A percentile compares a stretch with the other conserved stretches of the same genome.
Conservation (phyloP, 805 yeast species). For the Sungouiella thailandica region DNA sequence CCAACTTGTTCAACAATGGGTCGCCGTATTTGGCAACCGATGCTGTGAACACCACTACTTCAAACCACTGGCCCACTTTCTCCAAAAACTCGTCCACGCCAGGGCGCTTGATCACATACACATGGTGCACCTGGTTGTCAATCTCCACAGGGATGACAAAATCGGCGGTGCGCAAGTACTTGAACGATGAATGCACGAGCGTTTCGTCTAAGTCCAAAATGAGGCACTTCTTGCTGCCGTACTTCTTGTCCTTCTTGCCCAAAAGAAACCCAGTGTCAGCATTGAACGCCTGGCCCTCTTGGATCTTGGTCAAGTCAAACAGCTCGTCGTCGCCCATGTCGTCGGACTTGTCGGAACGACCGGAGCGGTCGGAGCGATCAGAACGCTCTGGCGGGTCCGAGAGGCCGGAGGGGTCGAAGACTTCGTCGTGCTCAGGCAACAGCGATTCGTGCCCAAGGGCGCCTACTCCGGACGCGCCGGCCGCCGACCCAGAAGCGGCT, state of each 20-base stretch:
- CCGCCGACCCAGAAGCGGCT: slow-evolving; percentile 1
- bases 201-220: slow-evolving; percentile 94
- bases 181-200: slow-evolving; percentile 91
- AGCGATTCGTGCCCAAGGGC: no score
- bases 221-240: slow-evolving; percentile 72
- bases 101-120: slow-evolving; percentile 94
- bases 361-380: not conserved
- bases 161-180: slow-evolving; percentile 87
- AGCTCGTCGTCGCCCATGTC: slow-evolving; percentile 1
- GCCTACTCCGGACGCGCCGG: no score
- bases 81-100: slow-evolving; percentile 92
- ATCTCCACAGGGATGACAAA: slow-evolving; percentile 97
- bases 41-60: slow-evolving; percentile 96
- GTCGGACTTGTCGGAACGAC: not conserved
- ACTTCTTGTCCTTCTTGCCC: slow-evolving; percentile 45
- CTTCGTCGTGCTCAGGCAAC: slow-evolving; percentile 1
- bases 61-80: slow-evolving; percentile 80
- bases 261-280: slow-evolving; percentile 61
- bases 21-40: slow-evolving; percentile 94
- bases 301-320: slow-evolving; percentile 58
- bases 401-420: not conserved
- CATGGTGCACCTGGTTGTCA: slow-evolving; percentile 87
- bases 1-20: slow-evolving; percentile 86
- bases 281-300: slow-evolving; percentile 67
- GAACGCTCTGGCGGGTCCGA: not conserved